Evolutionary conservation across 495 filamentous ascomycete genomes (phyloP).

Genomic region (Extremus antarcticus): DNA sequence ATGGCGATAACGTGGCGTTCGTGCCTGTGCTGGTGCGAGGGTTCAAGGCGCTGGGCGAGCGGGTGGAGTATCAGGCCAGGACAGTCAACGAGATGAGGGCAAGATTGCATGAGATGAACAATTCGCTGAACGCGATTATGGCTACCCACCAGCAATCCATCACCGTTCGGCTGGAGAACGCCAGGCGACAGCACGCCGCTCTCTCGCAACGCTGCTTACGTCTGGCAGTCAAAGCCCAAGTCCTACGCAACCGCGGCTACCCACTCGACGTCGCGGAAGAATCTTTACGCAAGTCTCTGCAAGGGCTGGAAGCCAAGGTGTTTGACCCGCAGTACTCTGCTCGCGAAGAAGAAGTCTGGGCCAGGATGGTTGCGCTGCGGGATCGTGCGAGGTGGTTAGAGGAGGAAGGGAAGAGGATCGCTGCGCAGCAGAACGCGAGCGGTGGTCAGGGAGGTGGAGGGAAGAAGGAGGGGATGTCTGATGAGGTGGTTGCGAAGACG

Average conservation of each 20-base stretch:
- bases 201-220: slow-evolving; percentile 71
- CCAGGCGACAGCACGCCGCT: slow-evolving; percentile 65
- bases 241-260: slow-evolving; percentile 83
- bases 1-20: slow-evolving; percentile 21
- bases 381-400: slow-evolving; percentile 70
- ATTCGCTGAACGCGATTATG: slow-evolving; percentile 63
- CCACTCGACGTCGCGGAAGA: slow-evolving; percentile 87
- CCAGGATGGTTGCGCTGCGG: slow-evolving; percentile 73
- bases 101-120: slow-evolving; percentile 87
- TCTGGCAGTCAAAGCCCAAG: slow-evolving; percentile 83
- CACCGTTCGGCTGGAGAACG: slow-evolving; percentile 67
- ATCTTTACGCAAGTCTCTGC: slow-evolving; percentile 73
- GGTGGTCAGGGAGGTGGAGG: not conserved
- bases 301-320: slow-evolving; percentile 58
- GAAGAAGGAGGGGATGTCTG: slow-evolving; percentile 43
- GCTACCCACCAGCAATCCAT: slow-evolving; percentile 73
- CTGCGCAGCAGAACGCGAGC: slow-evolving; percentile 34
- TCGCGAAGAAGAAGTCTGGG: slow-evolving; percentile 91
- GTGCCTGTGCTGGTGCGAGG: slow-evolving; percentile 64
- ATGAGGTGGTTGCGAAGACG: slow-evolving; percentile 65
- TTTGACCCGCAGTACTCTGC: slow-evolving; percentile 78
- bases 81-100: slow-evolving; percentile 61
- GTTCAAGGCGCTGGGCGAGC: slow-evolving; percentile 60
- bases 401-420: slow-evolving; percentile 61
- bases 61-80: slow-evolving; percentile 65